Base-by-base conservation (phyloP, 176 grass and related monocot species). In the Lolium multiflorum region DNA sequence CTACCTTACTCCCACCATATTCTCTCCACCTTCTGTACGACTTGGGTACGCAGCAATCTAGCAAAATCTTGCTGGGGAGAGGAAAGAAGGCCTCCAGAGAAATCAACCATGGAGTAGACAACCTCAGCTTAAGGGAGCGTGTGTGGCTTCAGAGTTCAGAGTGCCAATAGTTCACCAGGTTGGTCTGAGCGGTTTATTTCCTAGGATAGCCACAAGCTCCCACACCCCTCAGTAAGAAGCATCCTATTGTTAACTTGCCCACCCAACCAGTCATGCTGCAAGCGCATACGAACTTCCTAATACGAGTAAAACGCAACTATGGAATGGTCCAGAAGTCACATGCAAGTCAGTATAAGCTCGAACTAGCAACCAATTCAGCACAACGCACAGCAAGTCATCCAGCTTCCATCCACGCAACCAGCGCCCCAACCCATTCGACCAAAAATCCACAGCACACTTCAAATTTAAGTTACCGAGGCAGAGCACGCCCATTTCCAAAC, bases 401-500 rank as follows among this genome's bases (percentile, higher is more conserved):
- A 52, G 9, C 15, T 55, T 65, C 72, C 9, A 54, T 28, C 62
- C 18, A 43, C 20, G 15, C 28, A 61, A 52, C 28, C 12, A 62
- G 31, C 18, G 16, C 70, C n/a, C 2, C 39, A 18, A 48, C 76
- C 60, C 84, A 63, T 83, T 78, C 43, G 72, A 78, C 55, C 17
- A 79, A 54, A 43, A 63, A 54, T 28, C 16, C 15, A 52, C 69
- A 12, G 9, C 59, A 54, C 10, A 41, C 38, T 47, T 60, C 81
- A 5, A 11, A 59, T 5, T 25, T 21, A 3, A 59, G 21, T 56
- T 41, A 28, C 7, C 54, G 17, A 74, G 48, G 24, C 22, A 86
- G 82, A 54, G 26, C 59, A 77, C 15, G n/a, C 26, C 67, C 76
- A 84, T 80, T 87, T 83, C 49, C 2, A 55, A 43, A 57, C 74